Conservation (phyloP, 768 basidiomycete species). For the Asterophora lycoperdoides region DNA sequence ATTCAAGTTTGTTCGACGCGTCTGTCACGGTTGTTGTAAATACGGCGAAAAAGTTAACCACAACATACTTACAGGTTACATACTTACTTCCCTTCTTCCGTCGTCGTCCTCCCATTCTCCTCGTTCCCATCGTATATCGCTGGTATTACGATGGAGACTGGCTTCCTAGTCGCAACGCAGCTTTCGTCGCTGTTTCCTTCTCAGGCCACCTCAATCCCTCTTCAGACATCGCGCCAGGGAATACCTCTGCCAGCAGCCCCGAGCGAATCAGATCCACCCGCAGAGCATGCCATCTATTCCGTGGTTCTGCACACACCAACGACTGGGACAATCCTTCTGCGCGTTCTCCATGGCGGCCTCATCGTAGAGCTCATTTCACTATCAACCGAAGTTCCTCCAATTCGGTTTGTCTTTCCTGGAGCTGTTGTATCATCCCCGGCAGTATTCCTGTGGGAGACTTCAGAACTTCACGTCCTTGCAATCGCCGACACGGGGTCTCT, state of each 20-base stretch:
- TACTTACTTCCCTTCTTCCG: not conserved
- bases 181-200: slow-evolving; percentile 61
- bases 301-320: slow-evolving; percentile 50
- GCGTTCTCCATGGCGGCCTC: slow-evolving; percentile 68
- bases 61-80: not conserved
- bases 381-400: slow-evolving; percentile 56
- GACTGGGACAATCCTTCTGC: slow-evolving; percentile 65
- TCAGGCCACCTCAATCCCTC: slow-evolving; percentile 44
- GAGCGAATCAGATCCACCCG: slow-evolving; percentile 42
- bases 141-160: slow-evolving; percentile 26
- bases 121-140: not conserved
- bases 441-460: slow-evolving; percentile 50
- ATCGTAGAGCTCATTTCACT: slow-evolving; percentile 78
- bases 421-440: slow-evolving; percentile 61
- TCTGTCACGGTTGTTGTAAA: slow-evolving; percentile 1
- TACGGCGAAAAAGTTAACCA: not conserved
- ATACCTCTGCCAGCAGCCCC: slow-evolving; percentile 42
- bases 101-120: not conserved
- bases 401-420: slow-evolving; percentile 78
- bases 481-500: slow-evolving; percentile 67
- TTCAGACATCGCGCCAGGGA: slow-evolving; percentile 59
- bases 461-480: slow-evolving; percentile 65
- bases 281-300: slow-evolving; percentile 72
- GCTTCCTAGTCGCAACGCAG: slow-evolving; percentile 54
- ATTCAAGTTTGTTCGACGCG: slow-evolving; percentile 12